These are phyloP conservation scores for Cercospora citrullina DNA, from an alignment of 2,329 filamentous ascomycete genomes.

Conservation along the genomic window DNA sequence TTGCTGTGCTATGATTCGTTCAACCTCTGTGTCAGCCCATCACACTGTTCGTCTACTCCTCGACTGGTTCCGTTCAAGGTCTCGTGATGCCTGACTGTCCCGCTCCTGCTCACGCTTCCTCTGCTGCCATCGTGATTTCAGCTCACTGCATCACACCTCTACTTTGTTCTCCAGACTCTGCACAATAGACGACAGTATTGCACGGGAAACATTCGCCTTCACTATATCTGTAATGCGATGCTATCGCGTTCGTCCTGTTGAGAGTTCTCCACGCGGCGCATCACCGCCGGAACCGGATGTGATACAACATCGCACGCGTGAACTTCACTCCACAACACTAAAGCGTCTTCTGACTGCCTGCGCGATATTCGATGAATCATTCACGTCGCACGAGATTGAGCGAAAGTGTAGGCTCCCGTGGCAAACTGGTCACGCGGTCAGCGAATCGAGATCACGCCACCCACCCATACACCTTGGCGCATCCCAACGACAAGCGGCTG, in stretches of 20 bases:
- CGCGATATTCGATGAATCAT: background rate
- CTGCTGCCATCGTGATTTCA: background rate
- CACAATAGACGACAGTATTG: background rate
- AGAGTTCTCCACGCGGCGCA: background rate
- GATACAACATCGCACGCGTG: background rate
- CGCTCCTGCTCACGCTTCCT: background rate
- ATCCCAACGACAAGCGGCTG: background rate
- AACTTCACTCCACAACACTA: background rate
- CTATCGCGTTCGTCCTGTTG: background rate
- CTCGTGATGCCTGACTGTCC: background rate
- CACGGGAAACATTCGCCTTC: background rate
- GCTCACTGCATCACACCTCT: background rate
- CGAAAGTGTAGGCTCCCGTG: background rate
- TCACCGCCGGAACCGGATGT: background rate
- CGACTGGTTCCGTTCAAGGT: background rate
- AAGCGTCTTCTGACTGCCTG: background rate
- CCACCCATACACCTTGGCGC: slow-evolving; percentile 1
- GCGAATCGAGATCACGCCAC: slow-evolving; percentile 4
- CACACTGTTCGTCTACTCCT: background rate
- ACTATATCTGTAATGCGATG: background rate
- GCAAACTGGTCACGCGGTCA: slow-evolving; percentile 8
- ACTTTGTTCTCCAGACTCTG: background rate
- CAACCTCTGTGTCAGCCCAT: background rate
- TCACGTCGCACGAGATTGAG: background rate
- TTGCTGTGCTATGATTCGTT: background rate